Evolutionary conservation across 108 stramenopile genomes (phyloP).

Genomic region (Nitzschia sp.): DNA sequence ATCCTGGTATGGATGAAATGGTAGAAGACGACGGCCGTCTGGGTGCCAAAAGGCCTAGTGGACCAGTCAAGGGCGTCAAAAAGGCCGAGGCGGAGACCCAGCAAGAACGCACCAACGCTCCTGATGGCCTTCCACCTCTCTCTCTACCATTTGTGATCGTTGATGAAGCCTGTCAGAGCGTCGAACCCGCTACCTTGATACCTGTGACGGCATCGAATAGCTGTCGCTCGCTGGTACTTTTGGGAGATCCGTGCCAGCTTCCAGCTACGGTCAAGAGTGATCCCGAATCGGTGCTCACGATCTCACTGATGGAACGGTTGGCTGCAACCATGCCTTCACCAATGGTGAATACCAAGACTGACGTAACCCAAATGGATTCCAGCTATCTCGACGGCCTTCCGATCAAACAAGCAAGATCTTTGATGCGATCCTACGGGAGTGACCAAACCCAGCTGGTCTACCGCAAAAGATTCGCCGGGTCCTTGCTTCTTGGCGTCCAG

Average conservation of each 20-base stretch:
- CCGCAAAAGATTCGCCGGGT: constrained; percentile 77
- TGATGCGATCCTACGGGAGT: constrained; percentile 20
- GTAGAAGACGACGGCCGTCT: constrained; percentile 17
- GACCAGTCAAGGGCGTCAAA: background rate
- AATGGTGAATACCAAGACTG: constrained; percentile 64
- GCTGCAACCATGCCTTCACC: constrained; percentile 65
- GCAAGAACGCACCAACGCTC: constrained; percentile 41
- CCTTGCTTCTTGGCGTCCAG: constrained; percentile 86
- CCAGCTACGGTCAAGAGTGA: constrained; percentile 79
- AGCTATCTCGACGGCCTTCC: constrained; percentile 65
- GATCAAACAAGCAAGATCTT: constrained; percentile 66
- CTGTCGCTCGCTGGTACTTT: constrained; percentile 75
- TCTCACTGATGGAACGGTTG: constrained; percentile 84
- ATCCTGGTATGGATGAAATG: constrained; percentile 46
- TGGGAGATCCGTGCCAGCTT: constrained; percentile 91
- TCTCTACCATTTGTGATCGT: constrained; percentile 85
- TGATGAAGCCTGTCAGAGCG: constrained; percentile 93
- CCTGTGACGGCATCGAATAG: constrained; percentile 80
- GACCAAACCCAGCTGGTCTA: constrained; percentile 43
- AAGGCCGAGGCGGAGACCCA: constrained; percentile 23
- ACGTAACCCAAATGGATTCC: constrained; percentile 47
- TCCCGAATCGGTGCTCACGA: constrained; percentile 56
- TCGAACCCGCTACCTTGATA: constrained; percentile 91
- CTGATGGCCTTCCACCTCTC: constrained; percentile 76
- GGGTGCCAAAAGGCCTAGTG: background rate